phyloP scores from a whole-genome alignment of 768 basidiomycete genomes.

The Lactarius hengduanensis region DNA sequence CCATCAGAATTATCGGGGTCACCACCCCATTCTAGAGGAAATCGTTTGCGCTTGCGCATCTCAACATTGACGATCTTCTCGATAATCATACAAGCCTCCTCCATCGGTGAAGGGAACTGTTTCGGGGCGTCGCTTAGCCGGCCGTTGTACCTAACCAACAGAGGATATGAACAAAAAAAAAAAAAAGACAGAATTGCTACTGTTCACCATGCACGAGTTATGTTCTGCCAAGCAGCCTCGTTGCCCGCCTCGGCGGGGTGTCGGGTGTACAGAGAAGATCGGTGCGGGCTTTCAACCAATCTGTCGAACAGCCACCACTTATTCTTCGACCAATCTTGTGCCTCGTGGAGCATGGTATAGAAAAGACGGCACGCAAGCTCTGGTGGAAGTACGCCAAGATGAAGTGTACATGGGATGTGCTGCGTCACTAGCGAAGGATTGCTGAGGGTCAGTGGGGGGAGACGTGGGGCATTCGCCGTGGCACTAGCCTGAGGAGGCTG shows the following conservation, averaged over 20 bases:
- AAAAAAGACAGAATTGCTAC: conserved; percentile 1
- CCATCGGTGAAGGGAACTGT: conserved; percentile 66
- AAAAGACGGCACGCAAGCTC: conserved; percentile 76
- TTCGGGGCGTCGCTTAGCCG: conserved; percentile 54
- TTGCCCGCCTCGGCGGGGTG: conserved; percentile 35
- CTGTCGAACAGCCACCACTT: conserved; percentile 87
- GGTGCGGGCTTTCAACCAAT: conserved; percentile 79
- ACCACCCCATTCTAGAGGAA: conserved; percentile 64
- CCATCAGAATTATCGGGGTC: conserved; percentile 28
- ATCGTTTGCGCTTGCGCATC: conserved; percentile 58
- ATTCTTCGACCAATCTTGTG: conserved; percentile 64
- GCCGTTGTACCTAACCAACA: conserved; percentile 70
- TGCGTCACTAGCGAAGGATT: conserved; percentile 62
- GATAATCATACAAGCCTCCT: conserved; percentile 70
- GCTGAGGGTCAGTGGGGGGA: conserved; percentile 59
- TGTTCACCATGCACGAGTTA: conserved; percentile 70
- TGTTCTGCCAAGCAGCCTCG: conserved; percentile 61
- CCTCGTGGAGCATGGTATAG: conserved; percentile 64
- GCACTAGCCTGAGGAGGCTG: conserved; percentile 15
- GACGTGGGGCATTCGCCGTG: conserved; percentile 36
- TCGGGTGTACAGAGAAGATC: conserved; percentile 74
- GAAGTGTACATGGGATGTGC: conserved; percentile 75
- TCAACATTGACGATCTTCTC: conserved; percentile 72
- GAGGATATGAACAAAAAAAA: background rate
- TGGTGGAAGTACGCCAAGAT: conserved; percentile 64